Percentiles rank a stretch among this genome's conserved stretches.
Conservation (phyloP, 2,329 filamentous ascomycete genomes). For the Knoxdaviesia proteae region DNA sequence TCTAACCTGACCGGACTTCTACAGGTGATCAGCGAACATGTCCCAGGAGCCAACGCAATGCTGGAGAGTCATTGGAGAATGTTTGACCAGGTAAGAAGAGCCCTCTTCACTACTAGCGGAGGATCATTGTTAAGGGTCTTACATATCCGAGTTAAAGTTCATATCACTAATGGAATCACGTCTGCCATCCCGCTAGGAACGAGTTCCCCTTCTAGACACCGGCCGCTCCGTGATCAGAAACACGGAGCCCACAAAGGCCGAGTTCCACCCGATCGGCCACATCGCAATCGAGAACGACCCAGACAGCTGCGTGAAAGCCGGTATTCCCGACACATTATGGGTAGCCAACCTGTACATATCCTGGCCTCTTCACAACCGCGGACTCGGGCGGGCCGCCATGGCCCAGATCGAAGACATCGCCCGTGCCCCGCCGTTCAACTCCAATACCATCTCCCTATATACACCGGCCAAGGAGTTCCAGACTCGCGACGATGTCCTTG, state of each 20-base stretch:
- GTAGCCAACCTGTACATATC: conserved; percentile 20
- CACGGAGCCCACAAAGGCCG: conserved; percentile 9
- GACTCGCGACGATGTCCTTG: conserved; percentile 7
- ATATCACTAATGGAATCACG: too few relatives aligned
- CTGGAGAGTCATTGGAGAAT: conserved; percentile 10
- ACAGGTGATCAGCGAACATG: too few relatives aligned
- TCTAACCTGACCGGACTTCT: conserved; percentile 2
- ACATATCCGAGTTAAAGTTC: too few relatives aligned
- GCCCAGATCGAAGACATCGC: conserved; percentile 13
- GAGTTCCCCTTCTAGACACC: conserved; percentile 14
- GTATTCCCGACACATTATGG: conserved; percentile 12
- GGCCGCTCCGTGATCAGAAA: background rate
- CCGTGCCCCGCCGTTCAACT: conserved; percentile 11
- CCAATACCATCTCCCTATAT: conserved; percentile 15
- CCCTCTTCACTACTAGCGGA: too few relatives aligned
- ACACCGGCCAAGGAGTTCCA: conserved; percentile 12
- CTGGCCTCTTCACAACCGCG: conserved; percentile 14
- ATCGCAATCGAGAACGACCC: conserved; percentile 15
- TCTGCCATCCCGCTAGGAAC: conserved; percentile 9
- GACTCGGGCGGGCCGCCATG: conserved; percentile 17
- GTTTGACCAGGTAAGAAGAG: too few relatives aligned
- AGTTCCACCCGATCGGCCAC: conserved; percentile 19
- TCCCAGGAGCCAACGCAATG: conserved; percentile 1
- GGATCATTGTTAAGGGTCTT: too few relatives aligned
- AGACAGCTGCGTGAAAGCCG: conserved; percentile 1